phyloP scores from a whole-genome alignment of 2,329 filamentous ascomycete species.

The Cytospora chrysosperma region DNA sequence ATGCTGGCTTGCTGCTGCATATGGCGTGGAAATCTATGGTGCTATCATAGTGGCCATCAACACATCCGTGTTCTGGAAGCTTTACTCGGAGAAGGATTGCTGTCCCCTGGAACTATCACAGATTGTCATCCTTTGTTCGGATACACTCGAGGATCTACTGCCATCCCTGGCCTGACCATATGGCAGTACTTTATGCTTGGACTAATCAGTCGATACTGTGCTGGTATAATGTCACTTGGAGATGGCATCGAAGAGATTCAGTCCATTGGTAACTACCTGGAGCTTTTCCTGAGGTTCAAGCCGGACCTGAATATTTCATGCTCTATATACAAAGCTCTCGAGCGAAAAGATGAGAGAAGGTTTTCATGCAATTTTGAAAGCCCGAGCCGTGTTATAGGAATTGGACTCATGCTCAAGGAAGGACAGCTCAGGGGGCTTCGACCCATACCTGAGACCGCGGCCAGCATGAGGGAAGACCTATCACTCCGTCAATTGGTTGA shows the following conservation, averaged over 20 bases:
- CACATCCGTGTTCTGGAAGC: not conserved
- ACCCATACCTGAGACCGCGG: not conserved
- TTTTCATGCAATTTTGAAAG: not conserved
- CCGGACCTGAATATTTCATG: not conserved
- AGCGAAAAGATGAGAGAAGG: not conserved
- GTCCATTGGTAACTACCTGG: not conserved
- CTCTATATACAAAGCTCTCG: not conserved
- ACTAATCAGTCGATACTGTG: not conserved
- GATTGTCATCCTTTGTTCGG: not conserved
- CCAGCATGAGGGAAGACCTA: not conserved
- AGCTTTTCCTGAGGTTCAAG: not conserved
- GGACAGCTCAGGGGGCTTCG: fast-evolving
- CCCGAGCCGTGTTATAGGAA: not conserved
- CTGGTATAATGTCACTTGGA: not conserved
- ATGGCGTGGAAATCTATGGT: not conserved
- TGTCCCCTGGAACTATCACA: not conserved
- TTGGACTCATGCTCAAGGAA: not conserved
- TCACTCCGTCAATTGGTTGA: not conserved
- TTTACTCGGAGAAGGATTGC: not conserved
- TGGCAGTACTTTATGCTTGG: not conserved
- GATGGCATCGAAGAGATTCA: not conserved
- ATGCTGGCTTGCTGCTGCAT: not conserved
- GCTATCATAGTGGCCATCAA: not conserved
- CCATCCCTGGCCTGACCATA: not conserved
- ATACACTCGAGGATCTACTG: not conserved